Evolutionary conservation across 805 yeast species (phyloP).

Genomic region (Cyberlindnera mrakii): DNA sequence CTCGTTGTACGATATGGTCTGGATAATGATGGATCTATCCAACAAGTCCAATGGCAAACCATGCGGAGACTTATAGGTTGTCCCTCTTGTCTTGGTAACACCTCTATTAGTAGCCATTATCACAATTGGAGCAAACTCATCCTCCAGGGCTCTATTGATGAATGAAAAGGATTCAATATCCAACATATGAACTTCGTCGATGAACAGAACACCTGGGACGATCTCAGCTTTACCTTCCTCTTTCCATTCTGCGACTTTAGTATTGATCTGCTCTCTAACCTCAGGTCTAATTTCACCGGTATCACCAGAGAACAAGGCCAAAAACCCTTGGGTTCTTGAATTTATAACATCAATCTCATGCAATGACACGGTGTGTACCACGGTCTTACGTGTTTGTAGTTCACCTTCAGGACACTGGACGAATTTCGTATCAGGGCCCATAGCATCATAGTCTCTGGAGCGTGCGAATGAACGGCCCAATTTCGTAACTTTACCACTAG

Average conservation of each 20-base stretch:
- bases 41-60: constrained; percentile 95
- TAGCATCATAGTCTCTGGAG: constrained; percentile 96
- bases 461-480: constrained; percentile 94
- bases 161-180: constrained; percentile 96
- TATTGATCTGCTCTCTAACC: constrained; percentile 92
- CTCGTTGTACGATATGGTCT: constrained; percentile 69
- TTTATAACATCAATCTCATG: constrained; percentile 98
- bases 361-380: constrained; percentile 94
- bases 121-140: constrained; percentile 93
- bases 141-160: constrained; percentile 93
- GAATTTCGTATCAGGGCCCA: constrained; percentile 97
- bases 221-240: constrained; percentile 99
- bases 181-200: constrained; percentile 97
- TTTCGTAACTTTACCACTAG: constrained; percentile 89
- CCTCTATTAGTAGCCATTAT: constrained; percentile 99
- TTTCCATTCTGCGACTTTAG: constrained; percentile 96
- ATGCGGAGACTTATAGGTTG: constrained; percentile 90
- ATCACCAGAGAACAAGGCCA: constrained; percentile 92
- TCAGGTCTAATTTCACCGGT: constrained; percentile 97
- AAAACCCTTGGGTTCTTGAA: constrained; percentile 95
- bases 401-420: constrained; percentile 99
- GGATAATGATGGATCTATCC: constrained; percentile 89
- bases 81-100: constrained; percentile 86
- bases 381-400: constrained; percentile 90
- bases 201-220: constrained; percentile 94